Evolutionary conservation across 371 early-diverging fungal species (phyloP).

Genomic region (Rhizopus microsporus): DNA sequence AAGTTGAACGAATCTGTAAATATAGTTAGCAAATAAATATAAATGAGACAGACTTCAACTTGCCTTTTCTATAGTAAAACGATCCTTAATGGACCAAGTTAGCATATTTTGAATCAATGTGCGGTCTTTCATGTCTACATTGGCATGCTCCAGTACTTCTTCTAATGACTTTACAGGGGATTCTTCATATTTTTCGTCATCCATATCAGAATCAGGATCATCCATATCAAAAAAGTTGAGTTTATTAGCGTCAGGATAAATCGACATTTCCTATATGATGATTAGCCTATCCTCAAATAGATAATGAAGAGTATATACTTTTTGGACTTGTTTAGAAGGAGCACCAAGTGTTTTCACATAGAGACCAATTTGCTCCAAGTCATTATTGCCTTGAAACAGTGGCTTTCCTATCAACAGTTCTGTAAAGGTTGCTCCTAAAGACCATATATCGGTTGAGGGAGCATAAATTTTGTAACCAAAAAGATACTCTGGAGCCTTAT

Average conservation of each 20-base stretch:
- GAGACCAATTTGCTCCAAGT: constrained; percentile 47
- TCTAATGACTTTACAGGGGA: constrained; percentile 29
- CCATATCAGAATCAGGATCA: constrained; percentile 1
- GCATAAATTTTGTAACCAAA: constrained; percentile 38
- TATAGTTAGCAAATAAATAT: neutral
- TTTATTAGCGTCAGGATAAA: constrained; percentile 45
- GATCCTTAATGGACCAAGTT: constrained; percentile 39
- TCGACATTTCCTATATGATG: constrained; percentile 34
- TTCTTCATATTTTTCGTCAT: constrained; percentile 30
- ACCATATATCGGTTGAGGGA: constrained; percentile 51
- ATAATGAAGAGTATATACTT: constrained; percentile 15
- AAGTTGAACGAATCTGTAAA: neutral
- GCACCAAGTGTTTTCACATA: constrained; percentile 36
- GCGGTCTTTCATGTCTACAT: constrained; percentile 21
- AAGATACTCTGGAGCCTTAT: constrained; percentile 52
- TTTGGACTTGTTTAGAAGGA: constrained; percentile 27
- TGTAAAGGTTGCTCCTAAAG: constrained; percentile 37
- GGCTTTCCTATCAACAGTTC: constrained; percentile 35
- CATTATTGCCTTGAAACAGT: constrained; percentile 40
- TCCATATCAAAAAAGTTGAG: constrained; percentile 36
- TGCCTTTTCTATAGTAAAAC: constrained; percentile 29
- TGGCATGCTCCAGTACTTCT: constrained; percentile 34
- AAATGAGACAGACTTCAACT: constrained; percentile 1
- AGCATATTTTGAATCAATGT: constrained; percentile 20
- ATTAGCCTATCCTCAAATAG: neutral